phyloP scores from a whole-genome alignment of 257 asterid genomes.

The Lithospermum erythrorhizon region DNA sequence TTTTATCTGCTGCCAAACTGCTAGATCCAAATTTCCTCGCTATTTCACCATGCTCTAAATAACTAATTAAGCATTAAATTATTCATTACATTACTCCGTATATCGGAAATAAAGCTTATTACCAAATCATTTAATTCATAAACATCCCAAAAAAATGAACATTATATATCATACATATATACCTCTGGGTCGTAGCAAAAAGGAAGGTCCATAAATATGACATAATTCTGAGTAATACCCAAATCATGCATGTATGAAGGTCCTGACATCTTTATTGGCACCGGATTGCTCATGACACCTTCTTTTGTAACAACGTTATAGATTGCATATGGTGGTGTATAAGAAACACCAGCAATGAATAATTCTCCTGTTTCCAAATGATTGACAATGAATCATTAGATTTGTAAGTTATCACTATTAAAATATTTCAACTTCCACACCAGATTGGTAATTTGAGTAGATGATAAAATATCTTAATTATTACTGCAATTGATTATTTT shows the following conservation, averaged over 20 bases:
- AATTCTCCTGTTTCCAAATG: constrained; percentile 63
- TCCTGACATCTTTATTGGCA: constrained; percentile 66
- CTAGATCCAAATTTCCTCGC: constrained; percentile 45
- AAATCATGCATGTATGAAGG: constrained; percentile 94
- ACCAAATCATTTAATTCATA: too few species aligned
- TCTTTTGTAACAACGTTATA: constrained; percentile 79
- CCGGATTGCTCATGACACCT: constrained; percentile 82
- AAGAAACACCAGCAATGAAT: constrained; percentile 85
- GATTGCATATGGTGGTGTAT: constrained; percentile 58
- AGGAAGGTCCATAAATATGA: constrained; percentile 89
- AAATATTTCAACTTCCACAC: too few species aligned
- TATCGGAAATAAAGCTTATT: too few species aligned
- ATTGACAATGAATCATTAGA: too few species aligned
- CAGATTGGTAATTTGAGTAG: too few species aligned
- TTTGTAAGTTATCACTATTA: too few species aligned
- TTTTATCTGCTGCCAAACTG: constrained; percentile 62
- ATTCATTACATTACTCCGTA: too few species aligned
- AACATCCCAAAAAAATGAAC: too few species aligned
- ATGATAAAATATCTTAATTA: too few species aligned
- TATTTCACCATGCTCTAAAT: constrained; percentile 84
- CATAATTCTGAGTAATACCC: constrained; percentile 94
- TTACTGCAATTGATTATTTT: too few species aligned
- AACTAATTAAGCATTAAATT: too few species aligned
- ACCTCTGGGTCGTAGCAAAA: constrained; percentile 77
- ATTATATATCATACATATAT: not conserved